Conservation (phyloP, 257 asterid species). For the Solanum chmielewskii region DNA sequence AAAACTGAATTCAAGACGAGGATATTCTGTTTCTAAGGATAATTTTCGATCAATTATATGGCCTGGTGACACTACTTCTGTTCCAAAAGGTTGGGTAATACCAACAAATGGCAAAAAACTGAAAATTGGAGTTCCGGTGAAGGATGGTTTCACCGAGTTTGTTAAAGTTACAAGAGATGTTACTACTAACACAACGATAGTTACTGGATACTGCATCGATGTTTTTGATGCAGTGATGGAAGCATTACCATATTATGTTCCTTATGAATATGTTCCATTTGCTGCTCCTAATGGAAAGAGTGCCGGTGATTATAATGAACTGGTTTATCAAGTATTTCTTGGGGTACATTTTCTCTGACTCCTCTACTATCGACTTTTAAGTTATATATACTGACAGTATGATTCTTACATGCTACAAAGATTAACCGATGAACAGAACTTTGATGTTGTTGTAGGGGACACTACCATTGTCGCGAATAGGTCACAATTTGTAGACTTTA, state of each 20-base stretch:
- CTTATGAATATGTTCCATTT: slow-evolving; percentile 33
- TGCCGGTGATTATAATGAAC: slow-evolving; percentile 14
- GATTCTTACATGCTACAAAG: neutral
- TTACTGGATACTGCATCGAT: slow-evolving; percentile 34
- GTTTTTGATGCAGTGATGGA: slow-evolving; percentile 39
- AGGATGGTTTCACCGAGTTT: slow-evolving; percentile 24
- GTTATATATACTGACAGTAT: neutral
- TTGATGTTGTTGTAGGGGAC: slow-evolving; percentile 31
- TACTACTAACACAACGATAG: slow-evolving; percentile 6
- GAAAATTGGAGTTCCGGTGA: slow-evolving; percentile 32
- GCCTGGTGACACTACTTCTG: slow-evolving; percentile 26
- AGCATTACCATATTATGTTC: slow-evolving; percentile 25
- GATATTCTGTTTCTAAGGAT: slow-evolving; percentile 11
- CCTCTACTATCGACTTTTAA: neutral
- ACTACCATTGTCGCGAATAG: slow-evolving; percentile 35
- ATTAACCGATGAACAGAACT: slow-evolving; percentile 1
- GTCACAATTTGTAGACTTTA: slow-evolving; percentile 38
- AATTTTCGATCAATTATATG: slow-evolving; percentile 31
- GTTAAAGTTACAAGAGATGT: slow-evolving; percentile 18
- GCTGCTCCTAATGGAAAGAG: slow-evolving; percentile 12
- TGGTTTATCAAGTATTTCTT: slow-evolving; percentile 28
- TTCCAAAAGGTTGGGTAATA: slow-evolving; percentile 46
- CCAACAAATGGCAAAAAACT: slow-evolving; percentile 40
- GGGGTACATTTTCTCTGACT: slow-evolving; percentile 4
- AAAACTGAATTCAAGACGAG: neutral